Conservation (phyloP, 164 flowering plant species). For the Berberis thunbergii region DNA sequence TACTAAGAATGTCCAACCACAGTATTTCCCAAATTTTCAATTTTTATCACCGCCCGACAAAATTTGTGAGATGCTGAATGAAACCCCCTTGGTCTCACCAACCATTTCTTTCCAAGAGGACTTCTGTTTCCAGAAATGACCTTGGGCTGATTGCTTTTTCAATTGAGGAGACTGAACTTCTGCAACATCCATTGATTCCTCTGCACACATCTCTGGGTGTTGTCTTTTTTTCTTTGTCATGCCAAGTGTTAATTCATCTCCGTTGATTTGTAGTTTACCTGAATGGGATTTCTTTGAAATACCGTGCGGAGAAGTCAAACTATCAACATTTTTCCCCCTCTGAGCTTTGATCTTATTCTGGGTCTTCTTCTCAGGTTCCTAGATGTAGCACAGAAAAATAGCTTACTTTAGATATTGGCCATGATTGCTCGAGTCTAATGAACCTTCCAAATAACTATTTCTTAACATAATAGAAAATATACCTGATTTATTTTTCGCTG, state of each 20-base stretch:
- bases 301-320: constrained; percentile 2
- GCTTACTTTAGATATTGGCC: background rate
- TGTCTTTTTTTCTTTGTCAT: constrained; percentile 13
- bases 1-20: constrained; percentile 1
- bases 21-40: constrained; percentile 13
- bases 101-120: constrained; percentile 65
- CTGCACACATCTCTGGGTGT: constrained; percentile 4
- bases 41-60: constrained; percentile 21
- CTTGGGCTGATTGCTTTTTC: constrained; percentile 14
- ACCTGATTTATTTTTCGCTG: constrained; percentile 22
- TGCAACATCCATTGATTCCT: constrained; percentile 7
- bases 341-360: constrained; percentile 10
- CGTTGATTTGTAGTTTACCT: constrained; percentile 9
- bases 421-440: background rate
- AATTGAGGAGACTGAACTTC: constrained; percentile 16
- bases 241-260: constrained; percentile 11
- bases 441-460: background rate
- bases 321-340: constrained; percentile 13
- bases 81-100: constrained; percentile 21
- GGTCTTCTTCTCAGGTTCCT: constrained; percentile 21
- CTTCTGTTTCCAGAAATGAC: constrained; percentile 45
- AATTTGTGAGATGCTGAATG: constrained; percentile 59
- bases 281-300: constrained; percentile 24
- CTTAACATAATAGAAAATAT: background rate
- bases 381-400: constrained; percentile 12